phyloP scores from a whole-genome alignment of 495 filamentous ascomycete species.

The Hyaloscypha bicolor region DNA sequence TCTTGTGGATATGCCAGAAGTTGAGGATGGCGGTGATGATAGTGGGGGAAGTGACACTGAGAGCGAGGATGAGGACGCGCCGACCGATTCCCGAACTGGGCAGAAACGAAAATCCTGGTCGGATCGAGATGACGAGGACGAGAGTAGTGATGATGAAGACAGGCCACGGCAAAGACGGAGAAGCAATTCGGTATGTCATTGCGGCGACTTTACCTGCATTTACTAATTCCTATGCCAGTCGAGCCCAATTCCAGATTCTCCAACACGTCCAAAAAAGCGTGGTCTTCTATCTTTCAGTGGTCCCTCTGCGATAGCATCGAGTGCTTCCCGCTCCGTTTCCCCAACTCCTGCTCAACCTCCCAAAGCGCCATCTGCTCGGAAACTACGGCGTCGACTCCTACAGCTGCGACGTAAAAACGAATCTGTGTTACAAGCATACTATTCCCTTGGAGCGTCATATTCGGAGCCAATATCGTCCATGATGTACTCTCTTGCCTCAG shows the following conservation, averaged over 20 bases:
- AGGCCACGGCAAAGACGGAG: constrained; percentile 77
- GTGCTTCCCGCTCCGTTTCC: constrained; percentile 53
- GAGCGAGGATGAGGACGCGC: constrained; percentile 36
- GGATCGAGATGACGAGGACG: constrained; percentile 67
- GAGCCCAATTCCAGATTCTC: constrained; percentile 51
- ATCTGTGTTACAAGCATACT: constrained; percentile 72
- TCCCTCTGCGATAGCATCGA: constrained; percentile 42
- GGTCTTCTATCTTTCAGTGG: constrained; percentile 51
- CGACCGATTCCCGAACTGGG: constrained; percentile 36
- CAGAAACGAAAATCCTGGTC: constrained; percentile 88
- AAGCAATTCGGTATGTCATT: constrained; percentile 76
- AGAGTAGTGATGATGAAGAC: constrained; percentile 55
- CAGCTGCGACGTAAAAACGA: constrained; percentile 78
- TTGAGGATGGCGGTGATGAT: constrained; percentile 68
- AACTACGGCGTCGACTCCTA: constrained; percentile 71
- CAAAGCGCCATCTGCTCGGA: constrained; percentile 64
- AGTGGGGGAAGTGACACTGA: constrained; percentile 41
- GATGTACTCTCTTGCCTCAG: constrained; percentile 91
- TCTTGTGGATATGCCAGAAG: constrained; percentile 84
- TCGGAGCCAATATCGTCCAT: constrained; percentile 93
- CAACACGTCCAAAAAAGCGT: constrained; percentile 49
- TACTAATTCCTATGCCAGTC: constrained; percentile 53
- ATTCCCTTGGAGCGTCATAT: constrained; percentile 83
- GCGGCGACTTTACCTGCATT: neutral
- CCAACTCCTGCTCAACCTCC: constrained; percentile 58